A percentile compares a stretch with the other conserved stretches of the same genome.
Conservation (phyloP, 2,329 filamentous ascomycete species). For the Clarireedia monteithiana region DNA sequence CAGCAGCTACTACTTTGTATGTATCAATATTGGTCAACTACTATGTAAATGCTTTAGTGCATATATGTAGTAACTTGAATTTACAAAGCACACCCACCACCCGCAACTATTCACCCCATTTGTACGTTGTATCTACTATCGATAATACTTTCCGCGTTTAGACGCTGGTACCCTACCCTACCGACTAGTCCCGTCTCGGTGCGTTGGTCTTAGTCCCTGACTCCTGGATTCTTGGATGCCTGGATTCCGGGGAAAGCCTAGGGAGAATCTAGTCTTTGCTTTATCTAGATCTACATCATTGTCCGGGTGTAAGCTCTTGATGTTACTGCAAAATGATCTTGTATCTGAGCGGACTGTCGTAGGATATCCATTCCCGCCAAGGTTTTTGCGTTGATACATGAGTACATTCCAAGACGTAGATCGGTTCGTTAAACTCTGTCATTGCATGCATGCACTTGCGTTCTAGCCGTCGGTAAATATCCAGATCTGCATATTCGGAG, state of each 20-base stretch:
- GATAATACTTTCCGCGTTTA: not conserved
- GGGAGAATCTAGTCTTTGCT: not conserved
- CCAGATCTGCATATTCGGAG: not conserved
- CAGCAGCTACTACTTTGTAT: not conserved
- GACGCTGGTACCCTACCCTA: not conserved
- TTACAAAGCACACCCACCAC: no score
- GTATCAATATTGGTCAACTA: not conserved
- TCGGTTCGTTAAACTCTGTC: not conserved
- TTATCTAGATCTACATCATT: conserved; percentile 1
- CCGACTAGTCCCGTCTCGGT: not conserved
- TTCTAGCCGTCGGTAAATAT: not conserved
- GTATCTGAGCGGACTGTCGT: no score
- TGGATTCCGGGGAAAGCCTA: no score
- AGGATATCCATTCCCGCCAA: no score
- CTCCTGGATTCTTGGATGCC: not conserved
- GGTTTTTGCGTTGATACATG: no score
- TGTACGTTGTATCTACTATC: not conserved
- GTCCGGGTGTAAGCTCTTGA: no score
- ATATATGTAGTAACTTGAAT: no score
- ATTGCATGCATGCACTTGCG: not conserved
- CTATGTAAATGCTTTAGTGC: no score
- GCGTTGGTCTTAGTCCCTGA: not conserved
- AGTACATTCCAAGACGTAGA: not conserved
- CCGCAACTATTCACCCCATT: no score
- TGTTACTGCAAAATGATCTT: no score